phyloP scores from a whole-genome alignment of 2,329 filamentous ascomycete genomes.

The Cyclaneusma minus region DNA sequence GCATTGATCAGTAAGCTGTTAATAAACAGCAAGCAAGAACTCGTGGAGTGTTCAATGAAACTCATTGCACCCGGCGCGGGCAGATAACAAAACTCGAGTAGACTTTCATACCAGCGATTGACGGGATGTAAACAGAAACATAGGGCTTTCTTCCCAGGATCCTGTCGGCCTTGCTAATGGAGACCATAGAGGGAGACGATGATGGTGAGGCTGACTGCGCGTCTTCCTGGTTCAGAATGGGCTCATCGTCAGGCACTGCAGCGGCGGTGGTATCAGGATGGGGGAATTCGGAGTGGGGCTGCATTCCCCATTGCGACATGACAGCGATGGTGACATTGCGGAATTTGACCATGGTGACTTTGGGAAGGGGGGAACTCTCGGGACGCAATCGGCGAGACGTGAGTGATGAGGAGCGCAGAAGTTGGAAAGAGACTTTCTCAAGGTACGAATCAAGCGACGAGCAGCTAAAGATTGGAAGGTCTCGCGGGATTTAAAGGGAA shows the following conservation, averaged over 20 bases:
- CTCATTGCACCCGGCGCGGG: not conserved
- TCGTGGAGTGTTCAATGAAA: not conserved
- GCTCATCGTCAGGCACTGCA: conserved; percentile 15
- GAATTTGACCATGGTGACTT: conserved; percentile 1
- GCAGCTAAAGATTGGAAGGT: too few relatives aligned
- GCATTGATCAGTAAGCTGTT: conserved; percentile 2
- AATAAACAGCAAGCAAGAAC: not conserved
- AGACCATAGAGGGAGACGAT: conserved; percentile 1
- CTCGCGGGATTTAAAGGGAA: too few relatives aligned
- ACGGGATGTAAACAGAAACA: conserved; percentile 41
- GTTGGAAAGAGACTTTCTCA: too few relatives aligned
- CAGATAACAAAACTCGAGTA: not conserved
- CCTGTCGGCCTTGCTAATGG: conserved; percentile 14
- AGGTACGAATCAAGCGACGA: too few relatives aligned
- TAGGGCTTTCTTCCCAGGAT: conserved; percentile 21
- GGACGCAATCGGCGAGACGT: too few relatives aligned
- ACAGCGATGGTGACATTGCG: conserved; percentile 5
- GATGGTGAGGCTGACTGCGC: conserved; percentile 3
- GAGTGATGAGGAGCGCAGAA: too few relatives aligned
- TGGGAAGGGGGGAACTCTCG: too few relatives aligned
- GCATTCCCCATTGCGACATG: conserved; percentile 13
- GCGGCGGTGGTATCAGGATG: conserved; percentile 35
- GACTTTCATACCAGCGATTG: conserved; percentile 28
- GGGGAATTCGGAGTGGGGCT: conserved; percentile 34
- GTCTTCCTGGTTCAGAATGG: conserved; percentile 8